Percentiles rank a stretch among this genome's conserved stretches.
Evolutionary conservation across 2,329 filamentous ascomycete species (phyloP).

Genomic region (Diaporthe sp.): DNA sequence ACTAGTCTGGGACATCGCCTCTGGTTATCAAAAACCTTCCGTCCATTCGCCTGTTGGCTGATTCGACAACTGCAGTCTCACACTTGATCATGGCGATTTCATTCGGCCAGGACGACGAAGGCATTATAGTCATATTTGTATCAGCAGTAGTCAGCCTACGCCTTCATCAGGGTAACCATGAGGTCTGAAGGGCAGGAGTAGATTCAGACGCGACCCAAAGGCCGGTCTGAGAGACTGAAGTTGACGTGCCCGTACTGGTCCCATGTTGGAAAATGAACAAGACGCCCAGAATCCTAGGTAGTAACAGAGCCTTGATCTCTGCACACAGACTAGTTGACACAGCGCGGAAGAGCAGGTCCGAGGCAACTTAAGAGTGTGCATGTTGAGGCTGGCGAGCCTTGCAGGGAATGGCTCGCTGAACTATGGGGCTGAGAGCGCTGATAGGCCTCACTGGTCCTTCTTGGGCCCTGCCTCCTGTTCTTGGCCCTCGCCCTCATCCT

Average conservation of each 20-base stretch:
- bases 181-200: constrained; percentile 42
- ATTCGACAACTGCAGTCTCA: background rate
- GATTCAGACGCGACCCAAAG: constrained; percentile 40
- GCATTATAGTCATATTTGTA: constrained; percentile 7
- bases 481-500: constrained; percentile 51
- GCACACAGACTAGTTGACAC: constrained; percentile 98
- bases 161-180: constrained; percentile 34
- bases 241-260: constrained; percentile 50
- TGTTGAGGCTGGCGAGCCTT: background rate
- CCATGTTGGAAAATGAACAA: constrained; percentile 51
- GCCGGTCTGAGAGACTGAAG: constrained; percentile 35
- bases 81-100: background rate
- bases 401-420: background rate
- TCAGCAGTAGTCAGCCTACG: constrained; percentile 32
- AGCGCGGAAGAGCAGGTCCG: constrained; percentile 77
- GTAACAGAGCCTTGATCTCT: constrained; percentile 70
- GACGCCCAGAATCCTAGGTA: constrained; percentile 60
- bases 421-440: constrained; percentile 2
- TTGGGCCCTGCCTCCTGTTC: constrained; percentile 41
- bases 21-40: background rate
- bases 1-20: background rate
- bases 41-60: background rate
- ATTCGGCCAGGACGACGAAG: background rate
- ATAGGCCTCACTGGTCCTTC: constrained; percentile 39
- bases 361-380: constrained; percentile 99